These are phyloP conservation scores for Colletotrichum sp. DNA, from an alignment of 2,329 filamentous ascomycete species.

Conservation along the genomic window DNA sequence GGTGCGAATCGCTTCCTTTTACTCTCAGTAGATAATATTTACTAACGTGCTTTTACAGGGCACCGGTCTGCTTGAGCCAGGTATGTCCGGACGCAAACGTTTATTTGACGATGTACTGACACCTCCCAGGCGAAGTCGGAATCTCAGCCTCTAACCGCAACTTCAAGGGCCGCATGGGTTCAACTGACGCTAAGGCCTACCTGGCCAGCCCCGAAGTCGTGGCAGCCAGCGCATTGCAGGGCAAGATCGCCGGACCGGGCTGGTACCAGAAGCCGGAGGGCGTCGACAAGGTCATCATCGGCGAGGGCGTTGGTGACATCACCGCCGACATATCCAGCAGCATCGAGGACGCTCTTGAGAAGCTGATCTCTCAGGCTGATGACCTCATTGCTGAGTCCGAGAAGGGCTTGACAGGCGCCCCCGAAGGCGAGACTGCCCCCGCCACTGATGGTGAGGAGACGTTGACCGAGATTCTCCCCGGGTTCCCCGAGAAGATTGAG, in stretches of 20 bases:
- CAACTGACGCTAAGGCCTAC: slow-evolving; percentile 79
- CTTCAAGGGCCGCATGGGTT: slow-evolving; percentile 91
- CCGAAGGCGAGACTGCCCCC: slow-evolving; percentile 26
- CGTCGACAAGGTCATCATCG: slow-evolving; percentile 69
- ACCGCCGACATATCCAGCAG: slow-evolving; percentile 69
- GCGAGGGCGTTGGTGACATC: slow-evolving; percentile 72
- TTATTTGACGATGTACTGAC: too few species aligned
- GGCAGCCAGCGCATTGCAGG: slow-evolving; percentile 81
- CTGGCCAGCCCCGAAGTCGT: slow-evolving; percentile 90
- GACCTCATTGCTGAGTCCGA: slow-evolving; percentile 61
- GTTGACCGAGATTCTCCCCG: slow-evolving; percentile 76
- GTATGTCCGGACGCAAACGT: too few species aligned
- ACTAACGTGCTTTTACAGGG: slow-evolving; percentile 2
- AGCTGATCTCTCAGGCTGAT: slow-evolving; percentile 73
- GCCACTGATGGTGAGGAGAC: slow-evolving; percentile 30
- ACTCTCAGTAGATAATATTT: too few species aligned
- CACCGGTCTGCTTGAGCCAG: slow-evolving; percentile 77
- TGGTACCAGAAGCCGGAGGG: slow-evolving; percentile 77
- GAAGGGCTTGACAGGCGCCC: slow-evolving; percentile 44
- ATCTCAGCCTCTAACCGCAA: slow-evolving; percentile 68
- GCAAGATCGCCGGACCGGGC: slow-evolving; percentile 77
- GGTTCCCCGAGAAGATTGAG: slow-evolving; percentile 82
- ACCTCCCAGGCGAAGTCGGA: too few species aligned
- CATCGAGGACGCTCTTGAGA: slow-evolving; percentile 74
- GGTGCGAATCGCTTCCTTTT: too few species aligned